Conservation (phyloP, 768 basidiomycete genomes). For the Pulveroboletus sp. region DNA sequence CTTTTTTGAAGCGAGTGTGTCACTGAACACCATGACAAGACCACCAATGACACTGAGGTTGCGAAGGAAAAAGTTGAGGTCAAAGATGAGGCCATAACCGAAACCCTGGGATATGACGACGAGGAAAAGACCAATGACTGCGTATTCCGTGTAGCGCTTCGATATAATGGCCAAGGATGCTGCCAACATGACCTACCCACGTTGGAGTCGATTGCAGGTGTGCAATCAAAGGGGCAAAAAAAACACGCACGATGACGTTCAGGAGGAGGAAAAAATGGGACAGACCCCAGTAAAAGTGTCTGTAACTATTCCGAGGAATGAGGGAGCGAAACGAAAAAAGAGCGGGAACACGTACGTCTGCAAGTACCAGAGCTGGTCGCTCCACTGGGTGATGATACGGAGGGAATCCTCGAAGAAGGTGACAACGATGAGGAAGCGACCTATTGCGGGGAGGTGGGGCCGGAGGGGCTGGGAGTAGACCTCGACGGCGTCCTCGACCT, state of each 20-base stretch:
- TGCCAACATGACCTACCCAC: slow-evolving; percentile 88
- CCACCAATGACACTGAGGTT: slow-evolving; percentile 98
- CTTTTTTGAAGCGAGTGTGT: slow-evolving; percentile 86
- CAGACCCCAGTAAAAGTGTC: slow-evolving; percentile 92
- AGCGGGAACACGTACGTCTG: slow-evolving; percentile 66
- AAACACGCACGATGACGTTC: slow-evolving; percentile 79
- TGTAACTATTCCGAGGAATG: slow-evolving; percentile 56
- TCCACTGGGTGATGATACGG: slow-evolving; percentile 91
- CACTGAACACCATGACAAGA: slow-evolving; percentile 98
- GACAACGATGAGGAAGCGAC: slow-evolving; percentile 94
- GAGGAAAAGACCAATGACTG: slow-evolving; percentile 82
- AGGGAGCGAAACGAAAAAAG: slow-evolving; percentile 2
- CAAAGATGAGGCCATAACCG: slow-evolving; percentile 98
- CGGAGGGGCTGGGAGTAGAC: slow-evolving; percentile 89
- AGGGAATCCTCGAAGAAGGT: slow-evolving; percentile 97
- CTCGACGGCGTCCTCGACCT: slow-evolving; percentile 90
- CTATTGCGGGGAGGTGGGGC: slow-evolving; percentile 91
- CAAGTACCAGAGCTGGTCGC: slow-evolving; percentile 97
- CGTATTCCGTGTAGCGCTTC: slow-evolving; percentile 83
- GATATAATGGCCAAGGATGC: slow-evolving; percentile 83
- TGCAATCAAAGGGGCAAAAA: neutral
- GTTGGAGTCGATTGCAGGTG: too few species aligned
- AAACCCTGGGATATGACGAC: slow-evolving; percentile 96
- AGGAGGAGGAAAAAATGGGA: slow-evolving; percentile 89
- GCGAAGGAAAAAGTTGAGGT: slow-evolving; percentile 99